phyloP scores from a whole-genome alignment of 73 alveolate species.

The Tetrahymena elliotti region DNA sequence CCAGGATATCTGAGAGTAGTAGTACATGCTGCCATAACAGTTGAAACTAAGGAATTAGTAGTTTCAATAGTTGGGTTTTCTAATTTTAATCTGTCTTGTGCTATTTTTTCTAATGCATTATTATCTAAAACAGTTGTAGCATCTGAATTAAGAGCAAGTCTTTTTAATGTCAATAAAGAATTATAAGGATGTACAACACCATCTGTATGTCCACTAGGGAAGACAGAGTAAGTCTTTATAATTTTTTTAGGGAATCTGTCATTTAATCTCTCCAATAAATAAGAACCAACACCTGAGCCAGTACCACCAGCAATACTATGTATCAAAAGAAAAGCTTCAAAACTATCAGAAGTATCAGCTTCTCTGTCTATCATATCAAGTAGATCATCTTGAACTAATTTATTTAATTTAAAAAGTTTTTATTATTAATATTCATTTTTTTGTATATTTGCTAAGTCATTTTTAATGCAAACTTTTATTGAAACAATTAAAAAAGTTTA shows the following conservation, averaged over 20 bases:
- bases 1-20: constrained; percentile 99
- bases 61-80: constrained; percentile 88
- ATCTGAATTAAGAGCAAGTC: constrained; percentile 90
- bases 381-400: constrained; percentile 70
- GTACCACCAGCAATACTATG: constrained; percentile 98
- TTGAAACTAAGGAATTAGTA: constrained; percentile 88
- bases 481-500: neutral
- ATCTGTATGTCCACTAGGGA: constrained; percentile 89
- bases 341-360: constrained; percentile 97
- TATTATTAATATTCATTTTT: neutral
- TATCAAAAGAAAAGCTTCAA: constrained; percentile 84
- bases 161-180: constrained; percentile 57
- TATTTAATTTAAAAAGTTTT: neutral
- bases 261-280: constrained; percentile 89
- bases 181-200: constrained; percentile 98
- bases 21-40: constrained; percentile 97
- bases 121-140: constrained; percentile 97
- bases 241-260: constrained; percentile 92
- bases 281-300: constrained; percentile 98
- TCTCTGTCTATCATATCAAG: constrained; percentile 98
- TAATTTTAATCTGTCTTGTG: constrained; percentile 90
- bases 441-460: neutral
- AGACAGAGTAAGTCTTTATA: constrained; percentile 86
- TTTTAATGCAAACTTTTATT: no score
- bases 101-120: constrained; percentile 93